Evolutionary conservation across 164 flowering plant genomes (phyloP), one percentile per base, ranked within the genome.

Genomic region (Vitis labrusca): DNA sequence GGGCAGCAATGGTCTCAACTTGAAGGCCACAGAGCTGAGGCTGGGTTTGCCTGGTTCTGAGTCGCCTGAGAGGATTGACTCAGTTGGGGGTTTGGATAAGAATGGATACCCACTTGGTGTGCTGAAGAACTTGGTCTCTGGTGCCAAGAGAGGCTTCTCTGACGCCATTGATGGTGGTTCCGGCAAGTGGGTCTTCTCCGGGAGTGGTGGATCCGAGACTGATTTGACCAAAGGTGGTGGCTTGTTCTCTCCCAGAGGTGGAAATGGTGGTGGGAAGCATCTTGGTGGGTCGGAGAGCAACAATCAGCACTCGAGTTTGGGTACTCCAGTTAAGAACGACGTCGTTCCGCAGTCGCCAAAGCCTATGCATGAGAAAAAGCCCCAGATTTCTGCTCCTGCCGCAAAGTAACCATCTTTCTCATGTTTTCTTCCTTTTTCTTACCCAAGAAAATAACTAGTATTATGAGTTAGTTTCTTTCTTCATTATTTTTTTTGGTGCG

Each of bases 41-140:
- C 94, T 94, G 66, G 98, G 98, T 2, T 76, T 89, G 63, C 98
- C 98, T 17, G 98, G 98, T 16, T 90, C 97, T 15, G 82, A 81
- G 66, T 90, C 96, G 8, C 92, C 97, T 0, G 89, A 86, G 19
- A 77, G 93, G 63, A 81, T 70, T 52, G 68, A 49, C 8, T 71
- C 58, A 16, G 60, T 17, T 54, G 74, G 72, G 60, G 71, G 70
- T 58, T 50, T 72, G 19, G 85, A 82, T 23, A 76, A 67, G 54
- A 73, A 70, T 49, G 76, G 66, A 8, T 72, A 37, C 72, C 58
- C 67, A 29, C 70, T 61, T 27, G 71, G 73, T 0, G 53, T 74
- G 27, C 58, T 78, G 64, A 86, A 86, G 78, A 78, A 73, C 59
- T 71, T 81, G 51, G 83, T 76, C 3, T 83, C 88, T 48, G 94